Evolutionary conservation across 2,329 filamentous ascomycete genomes (phyloP).

Genomic region (Fusarium dimerum): DNA sequence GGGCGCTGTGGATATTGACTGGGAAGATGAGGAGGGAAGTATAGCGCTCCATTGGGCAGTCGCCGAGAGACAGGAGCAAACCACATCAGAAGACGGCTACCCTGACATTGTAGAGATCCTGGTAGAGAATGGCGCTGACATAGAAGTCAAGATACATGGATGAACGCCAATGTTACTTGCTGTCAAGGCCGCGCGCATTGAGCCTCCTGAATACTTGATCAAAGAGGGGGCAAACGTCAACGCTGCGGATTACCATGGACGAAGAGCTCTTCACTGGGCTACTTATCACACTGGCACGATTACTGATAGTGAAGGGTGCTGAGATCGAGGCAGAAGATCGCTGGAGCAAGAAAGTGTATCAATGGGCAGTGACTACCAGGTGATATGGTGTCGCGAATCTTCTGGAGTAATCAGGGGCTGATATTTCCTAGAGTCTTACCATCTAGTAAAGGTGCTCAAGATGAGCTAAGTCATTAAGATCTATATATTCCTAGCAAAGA

Average conservation of each 20-base stretch:
- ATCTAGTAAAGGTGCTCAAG: too few relatives aligned
- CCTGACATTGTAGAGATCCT: slow-evolving; percentile 1
- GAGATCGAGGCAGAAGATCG: slow-evolving; percentile 2
- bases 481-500: too few relatives aligned
- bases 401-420: not conserved
- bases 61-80: slow-evolving; percentile 6
- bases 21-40: slow-evolving; percentile 10
- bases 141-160: slow-evolving; percentile 5
- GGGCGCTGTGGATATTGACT: slow-evolving; percentile 4
- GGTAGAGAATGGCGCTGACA: slow-evolving; percentile 4
- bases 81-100: not conserved
- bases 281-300: not conserved
- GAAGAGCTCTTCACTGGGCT: slow-evolving; percentile 12
- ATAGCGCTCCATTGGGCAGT: slow-evolving; percentile 16
- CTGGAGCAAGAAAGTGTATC: slow-evolving; percentile 2
- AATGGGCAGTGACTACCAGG: not conserved
- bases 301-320: slow-evolving; percentile 1
- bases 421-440: not conserved
- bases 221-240: slow-evolving; percentile 6
- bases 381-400: not conserved
- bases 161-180: slow-evolving; percentile 14
- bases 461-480: too few relatives aligned
- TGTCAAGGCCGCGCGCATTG: slow-evolving; percentile 1
- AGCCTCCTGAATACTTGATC: slow-evolving; percentile 6
- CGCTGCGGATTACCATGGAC: slow-evolving; percentile 12